Evolutionary conservation across 139 green algal genomes (phyloP).

Genomic region (Ettlia oleoabundans): DNA sequence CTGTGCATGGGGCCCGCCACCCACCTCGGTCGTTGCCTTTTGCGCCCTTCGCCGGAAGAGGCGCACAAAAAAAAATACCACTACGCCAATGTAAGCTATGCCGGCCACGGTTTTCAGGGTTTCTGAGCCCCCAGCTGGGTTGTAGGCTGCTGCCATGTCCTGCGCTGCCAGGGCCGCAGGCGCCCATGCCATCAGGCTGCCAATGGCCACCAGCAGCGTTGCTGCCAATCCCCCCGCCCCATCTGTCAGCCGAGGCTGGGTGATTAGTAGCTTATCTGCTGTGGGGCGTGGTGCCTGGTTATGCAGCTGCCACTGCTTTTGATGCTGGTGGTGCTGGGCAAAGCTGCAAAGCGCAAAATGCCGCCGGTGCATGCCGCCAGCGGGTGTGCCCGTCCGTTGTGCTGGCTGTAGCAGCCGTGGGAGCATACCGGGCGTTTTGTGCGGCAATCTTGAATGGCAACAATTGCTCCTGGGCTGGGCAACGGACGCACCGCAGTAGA

Average conservation of each 20-base stretch:
- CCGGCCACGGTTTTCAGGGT: constrained; percentile 56
- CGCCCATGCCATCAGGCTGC: neutral
- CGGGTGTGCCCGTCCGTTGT: too few relatives aligned
- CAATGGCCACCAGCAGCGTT: neutral
- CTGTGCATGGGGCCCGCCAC: neutral
- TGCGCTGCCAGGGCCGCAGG: constrained; percentile 13
- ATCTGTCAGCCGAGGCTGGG: neutral
- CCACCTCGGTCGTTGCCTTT: constrained; percentile 36
- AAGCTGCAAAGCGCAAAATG: too few relatives aligned
- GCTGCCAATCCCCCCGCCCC: neutral
- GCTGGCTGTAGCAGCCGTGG: too few relatives aligned
- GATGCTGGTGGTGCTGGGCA: too few relatives aligned
- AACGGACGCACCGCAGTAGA: too few relatives aligned
- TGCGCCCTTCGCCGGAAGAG: constrained; percentile 44
- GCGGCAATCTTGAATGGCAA: too few relatives aligned
- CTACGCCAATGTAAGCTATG: constrained; percentile 47
- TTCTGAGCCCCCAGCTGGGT: constrained; percentile 45
- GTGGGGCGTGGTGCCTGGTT: too few relatives aligned
- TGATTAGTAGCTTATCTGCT: too few relatives aligned
- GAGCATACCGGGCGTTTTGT: too few relatives aligned
- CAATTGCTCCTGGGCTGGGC: too few relatives aligned
- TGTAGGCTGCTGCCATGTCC: constrained; percentile 38
- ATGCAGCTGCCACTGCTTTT: too few relatives aligned
- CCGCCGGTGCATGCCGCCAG: too few relatives aligned
- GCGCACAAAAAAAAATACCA: constrained; percentile 51